These are phyloP conservation scores for Musa itinerans DNA, from an alignment of 176 grass and related monocot species.

Conservation along the genomic window DNA sequence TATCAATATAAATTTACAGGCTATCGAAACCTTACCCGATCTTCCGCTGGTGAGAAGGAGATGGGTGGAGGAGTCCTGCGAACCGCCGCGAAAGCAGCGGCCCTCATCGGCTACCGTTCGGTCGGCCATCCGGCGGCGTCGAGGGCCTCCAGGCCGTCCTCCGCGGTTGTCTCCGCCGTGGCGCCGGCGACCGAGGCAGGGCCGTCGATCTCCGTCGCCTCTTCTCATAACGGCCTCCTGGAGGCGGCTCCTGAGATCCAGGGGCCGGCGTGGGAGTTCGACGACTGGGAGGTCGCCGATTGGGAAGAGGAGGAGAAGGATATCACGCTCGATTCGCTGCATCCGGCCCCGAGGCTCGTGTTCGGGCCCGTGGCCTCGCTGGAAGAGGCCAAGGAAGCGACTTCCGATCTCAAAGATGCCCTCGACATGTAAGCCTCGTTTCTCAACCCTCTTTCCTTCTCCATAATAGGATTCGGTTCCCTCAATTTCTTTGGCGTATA, in stretches of 20 bases:
- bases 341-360: slow-evolving; percentile 51
- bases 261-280: slow-evolving; percentile 54
- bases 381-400: slow-evolving; percentile 74
- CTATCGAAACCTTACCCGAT: too few species aligned
- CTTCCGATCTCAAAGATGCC: slow-evolving; percentile 48
- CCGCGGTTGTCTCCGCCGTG: neutral
- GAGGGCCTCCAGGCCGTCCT: slow-evolving; percentile 21
- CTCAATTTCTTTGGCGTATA: neutral
- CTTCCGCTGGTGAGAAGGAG: neutral
- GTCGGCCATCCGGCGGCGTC: neutral
- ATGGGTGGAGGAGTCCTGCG: slow-evolving; percentile 58
- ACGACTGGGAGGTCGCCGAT: slow-evolving; percentile 42
- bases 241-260: slow-evolving; percentile 14
- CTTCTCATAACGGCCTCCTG: slow-evolving; percentile 24
- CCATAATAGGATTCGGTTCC: too few species aligned
- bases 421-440: slow-evolving; percentile 40
- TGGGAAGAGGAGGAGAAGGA: slow-evolving; percentile 43
- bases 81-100: slow-evolving; percentile 51
- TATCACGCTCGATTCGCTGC: slow-evolving; percentile 5
- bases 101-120: slow-evolving; percentile 14
- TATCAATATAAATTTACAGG: too few species aligned
- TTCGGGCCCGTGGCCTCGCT: slow-evolving; percentile 46
- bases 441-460: too few species aligned
- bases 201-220: slow-evolving; percentile 29
- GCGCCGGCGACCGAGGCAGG: neutral